These are phyloP conservation scores for Rhodomyrtus psidioides DNA, from an alignment of 441 rosid genomes.

Conservation along the genomic window DNA sequence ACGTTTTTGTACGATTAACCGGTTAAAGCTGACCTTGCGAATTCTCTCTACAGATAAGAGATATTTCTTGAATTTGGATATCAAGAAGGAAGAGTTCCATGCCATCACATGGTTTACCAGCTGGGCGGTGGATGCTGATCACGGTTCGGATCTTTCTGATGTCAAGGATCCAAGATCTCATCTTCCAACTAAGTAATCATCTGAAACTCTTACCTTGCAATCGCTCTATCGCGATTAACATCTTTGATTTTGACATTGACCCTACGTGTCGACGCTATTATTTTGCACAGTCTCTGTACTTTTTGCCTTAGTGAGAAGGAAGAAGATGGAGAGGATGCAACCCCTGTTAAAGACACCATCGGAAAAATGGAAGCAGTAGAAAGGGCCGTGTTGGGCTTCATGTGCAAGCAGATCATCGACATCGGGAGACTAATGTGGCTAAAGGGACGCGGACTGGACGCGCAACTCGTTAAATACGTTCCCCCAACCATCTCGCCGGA, in stretches of 20 bases:
- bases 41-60: slow-evolving; percentile 42
- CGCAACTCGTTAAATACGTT: slow-evolving; percentile 60
- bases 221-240: not conserved
- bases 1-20: not conserved
- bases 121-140: slow-evolving; percentile 97
- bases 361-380: slow-evolving; percentile 55
- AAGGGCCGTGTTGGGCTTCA: slow-evolving; percentile 72
- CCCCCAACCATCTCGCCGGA: slow-evolving; percentile 68
- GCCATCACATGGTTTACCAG: slow-evolving; percentile 78
- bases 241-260: not conserved
- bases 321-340: slow-evolving; percentile 14
- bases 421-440: slow-evolving; percentile 70
- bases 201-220: not conserved
- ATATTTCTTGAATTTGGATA: slow-evolving; percentile 37
- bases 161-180: slow-evolving; percentile 21
- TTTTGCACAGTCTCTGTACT: not conserved
- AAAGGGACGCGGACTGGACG: slow-evolving; percentile 36
- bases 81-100: slow-evolving; percentile 62
- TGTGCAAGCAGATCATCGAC: slow-evolving; percentile 85
- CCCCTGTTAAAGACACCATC: slow-evolving; percentile 43
- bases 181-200: slow-evolving; percentile 26
- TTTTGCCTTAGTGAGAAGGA: slow-evolving; percentile 28
- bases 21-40: not conserved
- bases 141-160: slow-evolving; percentile 47
- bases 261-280: not conserved